phyloP scores from a whole-genome alignment of 1,284 basidiomycete genomes.

The Sporisorium sorghi region DNA sequence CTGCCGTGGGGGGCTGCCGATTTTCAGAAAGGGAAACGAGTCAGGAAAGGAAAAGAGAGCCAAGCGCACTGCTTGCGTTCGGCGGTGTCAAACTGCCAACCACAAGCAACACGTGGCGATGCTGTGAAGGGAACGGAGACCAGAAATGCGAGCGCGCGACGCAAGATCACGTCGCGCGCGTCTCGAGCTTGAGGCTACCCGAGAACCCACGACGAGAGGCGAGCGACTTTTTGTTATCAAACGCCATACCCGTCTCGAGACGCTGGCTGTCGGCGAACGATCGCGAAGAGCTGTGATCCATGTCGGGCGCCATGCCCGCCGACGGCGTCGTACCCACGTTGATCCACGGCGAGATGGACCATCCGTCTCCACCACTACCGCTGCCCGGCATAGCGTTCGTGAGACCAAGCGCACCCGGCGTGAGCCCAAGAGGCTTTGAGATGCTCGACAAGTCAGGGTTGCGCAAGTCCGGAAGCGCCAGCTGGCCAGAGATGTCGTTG shows the following conservation, averaged over 20 bases:
- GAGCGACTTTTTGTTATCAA: constrained; percentile 28
- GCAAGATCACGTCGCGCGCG: constrained; percentile 9
- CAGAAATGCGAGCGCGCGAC: not conserved
- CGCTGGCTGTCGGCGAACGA: constrained; percentile 10
- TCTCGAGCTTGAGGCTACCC: constrained; percentile 36
- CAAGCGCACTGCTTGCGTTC: not conserved
- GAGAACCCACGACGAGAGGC: constrained; percentile 50
- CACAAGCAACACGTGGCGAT: not conserved
- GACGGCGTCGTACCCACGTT: constrained; percentile 32
- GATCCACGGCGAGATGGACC: constrained; percentile 56
- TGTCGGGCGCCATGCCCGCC: constrained; percentile 13
- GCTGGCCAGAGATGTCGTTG: constrained; percentile 23
- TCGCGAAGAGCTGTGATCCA: constrained; percentile 8
- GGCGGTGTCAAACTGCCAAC: not conserved
- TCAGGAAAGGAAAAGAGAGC: not conserved
- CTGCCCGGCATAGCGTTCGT: constrained; percentile 18
- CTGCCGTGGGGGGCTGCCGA: constrained; percentile 20
- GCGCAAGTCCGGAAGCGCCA: constrained; percentile 31
- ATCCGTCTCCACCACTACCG: constrained; percentile 34
- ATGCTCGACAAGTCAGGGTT: constrained; percentile 22
- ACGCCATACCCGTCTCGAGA: constrained; percentile 18
- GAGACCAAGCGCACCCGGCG: constrained; percentile 38
- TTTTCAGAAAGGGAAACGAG: constrained; percentile 4
- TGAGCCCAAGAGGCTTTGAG: constrained; percentile 34
- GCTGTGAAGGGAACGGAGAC: not conserved